Conservation (phyloP, 169 alveolate genomes). For the Cyclospora cayetanensis region DNA sequence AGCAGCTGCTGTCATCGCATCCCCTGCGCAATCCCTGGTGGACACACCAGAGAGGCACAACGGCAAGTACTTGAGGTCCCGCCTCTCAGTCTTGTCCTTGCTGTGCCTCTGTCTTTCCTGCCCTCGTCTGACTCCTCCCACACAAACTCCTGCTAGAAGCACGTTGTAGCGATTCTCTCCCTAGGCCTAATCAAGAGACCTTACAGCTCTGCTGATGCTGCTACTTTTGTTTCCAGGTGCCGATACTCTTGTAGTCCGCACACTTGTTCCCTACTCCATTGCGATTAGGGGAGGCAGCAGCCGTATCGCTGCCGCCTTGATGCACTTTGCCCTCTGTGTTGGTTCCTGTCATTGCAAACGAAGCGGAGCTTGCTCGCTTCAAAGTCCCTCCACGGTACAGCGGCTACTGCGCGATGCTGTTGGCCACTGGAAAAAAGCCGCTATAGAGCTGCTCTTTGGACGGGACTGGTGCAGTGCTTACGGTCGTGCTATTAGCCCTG, state of each 20-base stretch:
- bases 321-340: not conserved
- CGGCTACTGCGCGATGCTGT: not conserved
- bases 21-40: conserved; percentile 51
- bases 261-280: not conserved
- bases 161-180: not conserved
- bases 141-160: not conserved
- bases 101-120: conserved; percentile 26
- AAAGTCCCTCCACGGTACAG: conserved; percentile 25
- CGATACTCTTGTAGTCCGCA: not conserved
- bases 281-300: not conserved
- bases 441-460: not conserved
- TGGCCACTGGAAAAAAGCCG: not conserved
- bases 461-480: not conserved
- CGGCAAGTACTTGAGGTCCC: conserved; percentile 7
- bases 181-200: conserved; percentile 25
- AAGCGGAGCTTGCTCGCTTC: too few species aligned
- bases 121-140: conserved; percentile 49
- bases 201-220: conserved; percentile 16
- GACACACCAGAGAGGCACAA: conserved; percentile 9
- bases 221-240: conserved; percentile 8
- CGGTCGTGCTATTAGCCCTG: not conserved
- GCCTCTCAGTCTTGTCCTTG: not conserved
- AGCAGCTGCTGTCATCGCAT: not conserved
- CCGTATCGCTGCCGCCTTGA: not conserved
- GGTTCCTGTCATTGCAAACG: too few species aligned